phyloP scores from a whole-genome alignment of 164 flowering plant species.

The Aristolochia californica region DNA sequence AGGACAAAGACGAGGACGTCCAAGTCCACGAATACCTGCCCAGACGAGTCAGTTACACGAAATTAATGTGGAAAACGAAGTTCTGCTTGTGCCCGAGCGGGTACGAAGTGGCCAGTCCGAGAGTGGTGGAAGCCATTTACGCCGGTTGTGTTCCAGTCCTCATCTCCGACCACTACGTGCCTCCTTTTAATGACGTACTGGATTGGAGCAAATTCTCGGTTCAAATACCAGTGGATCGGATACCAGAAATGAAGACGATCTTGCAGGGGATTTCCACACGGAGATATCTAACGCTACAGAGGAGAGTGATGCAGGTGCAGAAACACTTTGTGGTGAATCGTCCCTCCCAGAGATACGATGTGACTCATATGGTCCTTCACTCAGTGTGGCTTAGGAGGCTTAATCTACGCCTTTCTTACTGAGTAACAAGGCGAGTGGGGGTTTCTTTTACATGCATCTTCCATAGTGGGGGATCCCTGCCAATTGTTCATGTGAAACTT shows the following conservation, averaged over 20 bases:
- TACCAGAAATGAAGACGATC: slow-evolving; percentile 4
- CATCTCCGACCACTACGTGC: slow-evolving; percentile 8
- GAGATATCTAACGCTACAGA: slow-evolving; percentile 5
- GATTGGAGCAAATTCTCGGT: slow-evolving; percentile 7
- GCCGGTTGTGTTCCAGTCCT: slow-evolving; percentile 10
- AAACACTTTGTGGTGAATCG: slow-evolving; percentile 4
- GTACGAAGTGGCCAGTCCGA: slow-evolving; percentile 10
- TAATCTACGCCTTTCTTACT: slow-evolving; percentile 1
- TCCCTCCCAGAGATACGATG: slow-evolving; percentile 3
- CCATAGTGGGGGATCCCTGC: too few species aligned
- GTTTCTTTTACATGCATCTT: too few species aligned
- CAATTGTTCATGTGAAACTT: too few species aligned
- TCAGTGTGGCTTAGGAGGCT: slow-evolving; percentile 9
- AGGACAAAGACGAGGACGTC: background rate
- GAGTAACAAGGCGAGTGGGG: too few species aligned
- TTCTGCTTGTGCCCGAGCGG: slow-evolving; percentile 11
- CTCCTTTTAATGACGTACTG: slow-evolving; percentile 7
- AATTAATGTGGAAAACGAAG: slow-evolving; percentile 4
- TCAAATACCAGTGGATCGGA: background rate
- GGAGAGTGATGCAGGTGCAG: slow-evolving; percentile 7
- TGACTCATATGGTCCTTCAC: slow-evolving; percentile 4
- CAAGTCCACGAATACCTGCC: slow-evolving; percentile 6
- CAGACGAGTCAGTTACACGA: background rate
- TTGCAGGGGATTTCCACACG: slow-evolving; percentile 5
- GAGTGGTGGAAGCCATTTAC: slow-evolving; percentile 10